Base-by-base conservation (phyloP, 495 filamentous ascomycete genomes). In the Cercophora scortea region DNA sequence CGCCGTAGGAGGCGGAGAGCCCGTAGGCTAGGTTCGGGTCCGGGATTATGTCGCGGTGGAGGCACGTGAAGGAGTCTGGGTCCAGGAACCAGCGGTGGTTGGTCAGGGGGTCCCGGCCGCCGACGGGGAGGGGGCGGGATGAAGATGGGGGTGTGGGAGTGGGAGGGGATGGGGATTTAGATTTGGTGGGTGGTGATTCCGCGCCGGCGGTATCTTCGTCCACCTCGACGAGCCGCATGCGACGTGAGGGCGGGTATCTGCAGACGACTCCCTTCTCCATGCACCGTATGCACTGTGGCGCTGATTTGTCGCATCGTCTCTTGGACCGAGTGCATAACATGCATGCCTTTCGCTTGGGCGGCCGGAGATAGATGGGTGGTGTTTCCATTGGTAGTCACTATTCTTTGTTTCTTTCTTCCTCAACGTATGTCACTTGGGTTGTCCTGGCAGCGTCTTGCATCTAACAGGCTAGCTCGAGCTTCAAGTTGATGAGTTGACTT, bases 241-340 rank as follows among this genome's bases (percentile, higher is more conserved):
- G 32, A 4, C 18, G 49, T 16, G 45, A 34, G n/a, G 47, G 56
- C 48, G 56, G 52, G 45, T 77, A 77, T 44, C 60, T 51, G 55
- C 74, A 76, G 41, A 55, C 49, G 32, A 67, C 51, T 0, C 61
- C 65, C 51, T 58, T 65, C 9, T 62, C 62, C 13, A 61, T 15
- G 50, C 73, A 77, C 32, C 74, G 55, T 46, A 46, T 58, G 53
- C 74, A 77, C 16, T 57, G 56, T 6, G 73, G 74, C n/a, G 47
- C 58, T 9, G 55, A 55, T 50, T 65, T 66, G 45, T 75, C 75
- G 49, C 75, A 78, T 44, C 70, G 68, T 1, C 75, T 63, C 55
- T 77, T 77, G 8, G 63, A 64, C 33, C 61, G 65, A 12, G 65
- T 64, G 57, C 75, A 78, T 16, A 65, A 64, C 39, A 68, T 51